phyloP scores from a whole-genome alignment of 2,329 filamentous ascomycete species.

The Fonsecaea multimorphosa region DNA sequence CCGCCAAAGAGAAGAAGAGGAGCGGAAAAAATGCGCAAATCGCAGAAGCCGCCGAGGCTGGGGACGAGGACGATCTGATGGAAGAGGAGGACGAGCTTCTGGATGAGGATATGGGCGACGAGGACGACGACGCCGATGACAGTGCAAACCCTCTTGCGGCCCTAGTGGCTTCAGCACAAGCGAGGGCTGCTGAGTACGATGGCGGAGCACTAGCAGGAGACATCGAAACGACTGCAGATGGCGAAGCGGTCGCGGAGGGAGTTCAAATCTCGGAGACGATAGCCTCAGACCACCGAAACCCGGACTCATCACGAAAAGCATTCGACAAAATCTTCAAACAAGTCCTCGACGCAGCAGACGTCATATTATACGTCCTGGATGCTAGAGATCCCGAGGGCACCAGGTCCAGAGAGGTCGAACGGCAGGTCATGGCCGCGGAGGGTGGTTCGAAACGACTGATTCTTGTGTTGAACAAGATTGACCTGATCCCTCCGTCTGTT shows the following conservation, averaged over 20 bases:
- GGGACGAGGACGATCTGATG: slow-evolving; percentile 53
- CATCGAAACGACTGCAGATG: slow-evolving; percentile 58
- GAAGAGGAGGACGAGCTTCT: slow-evolving; percentile 55
- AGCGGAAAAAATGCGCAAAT: slow-evolving; percentile 58
- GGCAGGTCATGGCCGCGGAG: slow-evolving; percentile 86
- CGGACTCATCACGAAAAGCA: slow-evolving; percentile 76
- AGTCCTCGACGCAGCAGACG: slow-evolving; percentile 86
- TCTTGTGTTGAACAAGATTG: slow-evolving; percentile 93
- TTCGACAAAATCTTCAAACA: slow-evolving; percentile 97
- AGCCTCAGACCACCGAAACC: slow-evolving; percentile 41
- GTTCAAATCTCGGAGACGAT: slow-evolving; percentile 43
- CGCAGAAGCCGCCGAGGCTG: slow-evolving; percentile 59
- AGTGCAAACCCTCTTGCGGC: slow-evolving; percentile 90
- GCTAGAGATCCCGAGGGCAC: slow-evolving; percentile 90
- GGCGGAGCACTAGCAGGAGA: slow-evolving; percentile 67
- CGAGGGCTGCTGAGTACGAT: slow-evolving; percentile 77
- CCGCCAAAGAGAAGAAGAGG: slow-evolving; percentile 65
- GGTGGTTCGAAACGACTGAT: slow-evolving; percentile 85
- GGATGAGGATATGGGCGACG: slow-evolving; percentile 59
- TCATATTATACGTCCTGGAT: slow-evolving; percentile 92
- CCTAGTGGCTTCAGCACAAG: slow-evolving; percentile 81
- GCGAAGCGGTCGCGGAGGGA: slow-evolving; percentile 55
- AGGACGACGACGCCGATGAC: slow-evolving; percentile 62
- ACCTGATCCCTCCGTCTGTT: slow-evolving; percentile 80
- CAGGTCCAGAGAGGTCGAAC: slow-evolving; percentile 86